A percentile compares a stretch with the other conserved stretches of the same genome.
These are phyloP conservation scores for Rhizopogon vesiculosus DNA, from an alignment of 768 basidiomycete species.

Conservation along the genomic window DNA sequence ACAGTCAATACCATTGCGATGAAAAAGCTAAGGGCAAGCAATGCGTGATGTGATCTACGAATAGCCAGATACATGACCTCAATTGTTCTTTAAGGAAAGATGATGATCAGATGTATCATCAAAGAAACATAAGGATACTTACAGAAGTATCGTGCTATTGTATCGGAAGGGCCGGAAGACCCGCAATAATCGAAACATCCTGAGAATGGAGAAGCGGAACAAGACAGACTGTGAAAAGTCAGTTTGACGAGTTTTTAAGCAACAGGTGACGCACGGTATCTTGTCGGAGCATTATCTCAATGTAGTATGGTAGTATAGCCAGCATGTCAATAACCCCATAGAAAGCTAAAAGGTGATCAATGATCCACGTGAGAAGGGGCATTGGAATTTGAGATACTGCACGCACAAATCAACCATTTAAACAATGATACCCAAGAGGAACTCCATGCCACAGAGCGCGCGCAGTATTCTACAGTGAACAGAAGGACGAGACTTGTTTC, in stretches of 20 bases:
- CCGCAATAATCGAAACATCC: slow-evolving; percentile 84
- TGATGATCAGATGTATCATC: not conserved
- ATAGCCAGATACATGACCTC: slow-evolving; percentile 93
- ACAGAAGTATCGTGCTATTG: slow-evolving; percentile 79
- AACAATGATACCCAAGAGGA: slow-evolving; percentile 54
- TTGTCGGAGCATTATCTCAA: slow-evolving; percentile 77
- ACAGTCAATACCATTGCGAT: slow-evolving; percentile 83
- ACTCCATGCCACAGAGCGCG: slow-evolving; percentile 73
- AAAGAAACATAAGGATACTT: slow-evolving; percentile 23
- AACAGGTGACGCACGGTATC: slow-evolving; percentile 62
- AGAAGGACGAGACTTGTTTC: slow-evolving; percentile 81
- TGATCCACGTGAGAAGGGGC: slow-evolving; percentile 1
- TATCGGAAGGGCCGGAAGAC: slow-evolving; percentile 90
- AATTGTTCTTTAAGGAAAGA: slow-evolving; percentile 51
- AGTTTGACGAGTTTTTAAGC: not conserved
- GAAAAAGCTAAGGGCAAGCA: slow-evolving; percentile 85
- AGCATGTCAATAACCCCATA: slow-evolving; percentile 84
- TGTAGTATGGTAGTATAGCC: slow-evolving; percentile 85
- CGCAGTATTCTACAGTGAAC: slow-evolving; percentile 83
- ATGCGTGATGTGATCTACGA: slow-evolving; percentile 78
- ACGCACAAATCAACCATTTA: slow-evolving; percentile 67
- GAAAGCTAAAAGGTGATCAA: slow-evolving; percentile 45
- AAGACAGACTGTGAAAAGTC: slow-evolving; percentile 56
- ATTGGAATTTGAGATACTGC: not conserved
- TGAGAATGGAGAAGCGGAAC: slow-evolving; percentile 87